Conservation (phyloP, 1,284 basidiomycete species). For the Wolfiporia cocos region DNA sequence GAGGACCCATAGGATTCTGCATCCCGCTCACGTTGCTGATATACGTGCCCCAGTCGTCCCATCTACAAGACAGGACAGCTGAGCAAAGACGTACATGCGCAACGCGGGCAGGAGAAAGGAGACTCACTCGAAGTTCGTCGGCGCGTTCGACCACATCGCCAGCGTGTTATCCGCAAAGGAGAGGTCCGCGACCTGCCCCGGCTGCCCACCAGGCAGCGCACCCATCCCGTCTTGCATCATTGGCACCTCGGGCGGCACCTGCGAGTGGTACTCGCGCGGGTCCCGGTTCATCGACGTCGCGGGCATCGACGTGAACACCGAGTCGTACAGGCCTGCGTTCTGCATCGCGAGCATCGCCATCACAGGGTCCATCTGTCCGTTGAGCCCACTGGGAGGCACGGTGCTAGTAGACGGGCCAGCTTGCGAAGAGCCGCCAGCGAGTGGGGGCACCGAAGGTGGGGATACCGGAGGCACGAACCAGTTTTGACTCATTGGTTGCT, state of each 20-base stretch:
- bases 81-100: not conserved
- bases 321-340: conserved; percentile 6
- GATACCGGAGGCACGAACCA: conserved; percentile 2
- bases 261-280: not conserved
- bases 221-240: conserved; percentile 4
- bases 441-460: not conserved
- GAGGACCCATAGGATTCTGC: conserved; percentile 9
- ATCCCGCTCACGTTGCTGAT: conserved; percentile 18
- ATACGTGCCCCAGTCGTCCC: conserved; percentile 25
- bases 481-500: not conserved
- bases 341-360: conserved; percentile 4
- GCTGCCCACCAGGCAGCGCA: not conserved
- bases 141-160: conserved; percentile 30
- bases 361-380: conserved; percentile 1
- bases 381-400: not conserved
- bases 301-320: conserved; percentile 5
- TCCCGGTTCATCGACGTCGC: not conserved
- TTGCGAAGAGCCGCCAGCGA: not conserved
- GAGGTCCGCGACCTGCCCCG: not conserved
- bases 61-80: conserved; percentile 13
- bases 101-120: not conserved
- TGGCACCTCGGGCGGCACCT: conserved; percentile 5
- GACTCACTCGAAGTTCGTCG: conserved; percentile 28
- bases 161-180: conserved; percentile 20
- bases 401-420: not conserved